Base-by-base conservation (phyloP, 768 basidiomycete species). In the Tricholoma matsutake region DNA sequence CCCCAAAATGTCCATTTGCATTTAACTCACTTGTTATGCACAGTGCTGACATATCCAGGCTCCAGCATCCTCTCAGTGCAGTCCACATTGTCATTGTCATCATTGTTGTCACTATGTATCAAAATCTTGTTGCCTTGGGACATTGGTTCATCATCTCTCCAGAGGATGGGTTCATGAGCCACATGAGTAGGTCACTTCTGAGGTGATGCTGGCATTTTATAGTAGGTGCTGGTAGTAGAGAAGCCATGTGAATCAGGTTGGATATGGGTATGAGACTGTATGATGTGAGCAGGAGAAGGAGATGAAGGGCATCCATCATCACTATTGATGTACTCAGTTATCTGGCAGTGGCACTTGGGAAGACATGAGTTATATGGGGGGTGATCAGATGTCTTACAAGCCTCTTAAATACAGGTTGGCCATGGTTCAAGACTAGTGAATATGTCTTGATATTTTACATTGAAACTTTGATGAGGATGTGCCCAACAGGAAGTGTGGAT, bases 121-220 rank as follows among this genome's bases (percentile, higher is more conserved):
- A 13, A 22, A 11, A 49, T 49, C 11, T 51, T 13, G 9, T 51
- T 18, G 51, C 11, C 29, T 18, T 31, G 13, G 28, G 51, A 31
- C 13, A 52, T 52, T 7, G 16, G 16, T 52, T 52, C 37, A 41
- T 28, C 28, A 18, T 41, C 39, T 25, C 22, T 25, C 22, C 22
- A 25, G 22, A 25, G 22, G 22, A 25, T 25, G 22, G 47, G 47
- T 25, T 51, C 47, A 14, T 51, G 25, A 28, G 22, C 47, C 25
- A 6, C 4, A 6, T 28, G 28, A 52, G 51, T 31, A 52, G 28
- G 28, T 52, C n/a, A 25, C 41, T 56, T 56, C 20, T 41, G 37
- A 39, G 37, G 37, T 29, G 55, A 56, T 22, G 35, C 20, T 28
- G 37, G 55, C 55, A 56, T 56, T 22, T 56, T 22, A 31, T 56